Evolutionary conservation across 2,329 filamentous ascomycete genomes (phyloP), one percentile per base, ranked within the genome.

Genomic region (Xylariaceae sp.): DNA sequence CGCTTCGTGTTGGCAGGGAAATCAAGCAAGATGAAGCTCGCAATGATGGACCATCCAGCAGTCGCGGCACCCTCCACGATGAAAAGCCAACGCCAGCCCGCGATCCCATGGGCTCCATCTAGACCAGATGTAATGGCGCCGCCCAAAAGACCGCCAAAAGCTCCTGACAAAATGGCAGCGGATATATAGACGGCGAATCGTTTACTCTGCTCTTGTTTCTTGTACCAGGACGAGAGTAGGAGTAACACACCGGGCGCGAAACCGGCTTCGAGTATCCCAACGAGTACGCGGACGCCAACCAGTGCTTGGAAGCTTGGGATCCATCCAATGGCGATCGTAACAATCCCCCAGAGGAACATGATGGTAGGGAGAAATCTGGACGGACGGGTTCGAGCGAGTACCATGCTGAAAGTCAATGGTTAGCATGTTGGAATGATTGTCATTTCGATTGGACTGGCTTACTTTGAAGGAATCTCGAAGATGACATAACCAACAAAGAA

Each of bases 401-500:
- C 67, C 54, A 87, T 71, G 63, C 56, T 59, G 31, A 7, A 7
- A 6, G n/a, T 16, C 33, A 41, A 11, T 10, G 6, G 18, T 51
- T 36, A 48, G 16, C n/a, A 31, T 44, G 22, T 53, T 16, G 12
- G 19, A 13, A 18, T 13, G 41, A 42, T 17, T 14, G 12, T 38
- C 13, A 16, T 38, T 4, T 4, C 34, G 13, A 14, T 16, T 38
- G 22, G 14, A n/a, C n/a, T n/a, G n/a, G 31, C 31, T 38, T 19
- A 59, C 56, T 89, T 88, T 19, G 84, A 87, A 28, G 84, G 65
- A 0, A 79, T 75, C 62, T 88, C 84, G 60, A 84, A 86, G 31
- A 87, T 66, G 0, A 84, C 73, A 66, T 90, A 90, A 5, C 82
- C 84, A 48, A 89, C 75, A 71, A 89, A 89, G 72, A 89, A 89